A percentile compares a stretch with the other conserved stretches of the same genome.
phyloP scores from a whole-genome alignment of 306 rosid genomes.

The Rosa lucieae region DNA sequence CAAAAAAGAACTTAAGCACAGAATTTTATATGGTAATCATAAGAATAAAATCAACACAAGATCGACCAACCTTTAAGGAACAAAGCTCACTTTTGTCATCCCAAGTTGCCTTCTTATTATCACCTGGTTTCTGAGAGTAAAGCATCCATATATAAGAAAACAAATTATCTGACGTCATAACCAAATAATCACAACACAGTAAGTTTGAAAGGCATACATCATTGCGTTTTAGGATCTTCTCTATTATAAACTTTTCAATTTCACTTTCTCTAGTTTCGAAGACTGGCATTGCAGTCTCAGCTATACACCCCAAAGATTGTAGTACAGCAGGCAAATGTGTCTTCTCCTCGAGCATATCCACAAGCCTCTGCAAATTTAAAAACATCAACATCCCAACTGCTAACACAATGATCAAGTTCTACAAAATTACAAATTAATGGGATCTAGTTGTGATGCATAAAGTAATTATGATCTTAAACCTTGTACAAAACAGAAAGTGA shows the following conservation, averaged over 20 bases:
- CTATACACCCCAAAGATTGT: constrained; percentile 96
- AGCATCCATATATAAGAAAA: constrained; percentile 31
- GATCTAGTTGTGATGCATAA: constrained; percentile 25
- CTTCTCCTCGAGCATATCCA: constrained; percentile 82
- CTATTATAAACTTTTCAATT: constrained; percentile 67
- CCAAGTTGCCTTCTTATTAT: constrained; percentile 57
- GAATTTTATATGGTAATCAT: not conserved
- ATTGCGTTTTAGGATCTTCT: constrained; percentile 63
- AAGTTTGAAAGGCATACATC: constrained; percentile 51
- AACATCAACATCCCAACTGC: constrained; percentile 30
- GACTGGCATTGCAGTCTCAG: constrained; percentile 94
- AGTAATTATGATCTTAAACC: constrained; percentile 54
- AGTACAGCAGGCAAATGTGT: constrained; percentile 86
- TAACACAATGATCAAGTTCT: constrained; percentile 2
- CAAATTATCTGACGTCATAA: constrained; percentile 20
- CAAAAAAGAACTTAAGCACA: constrained; percentile 9
- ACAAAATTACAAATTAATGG: not conserved
- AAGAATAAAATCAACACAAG: constrained; percentile 20
- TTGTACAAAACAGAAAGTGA: constrained; percentile 94
- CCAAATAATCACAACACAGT: not conserved
- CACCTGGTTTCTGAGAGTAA: constrained; percentile 68
- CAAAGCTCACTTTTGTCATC: constrained; percentile 82
- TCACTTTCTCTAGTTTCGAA: constrained; percentile 93
- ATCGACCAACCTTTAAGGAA: constrained; percentile 72
- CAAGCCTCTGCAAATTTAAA: constrained; percentile 74